These are phyloP conservation scores for Leishmania lainsoni DNA, from an alignment of 208 protist genomes.

Conservation along the genomic window DNA sequence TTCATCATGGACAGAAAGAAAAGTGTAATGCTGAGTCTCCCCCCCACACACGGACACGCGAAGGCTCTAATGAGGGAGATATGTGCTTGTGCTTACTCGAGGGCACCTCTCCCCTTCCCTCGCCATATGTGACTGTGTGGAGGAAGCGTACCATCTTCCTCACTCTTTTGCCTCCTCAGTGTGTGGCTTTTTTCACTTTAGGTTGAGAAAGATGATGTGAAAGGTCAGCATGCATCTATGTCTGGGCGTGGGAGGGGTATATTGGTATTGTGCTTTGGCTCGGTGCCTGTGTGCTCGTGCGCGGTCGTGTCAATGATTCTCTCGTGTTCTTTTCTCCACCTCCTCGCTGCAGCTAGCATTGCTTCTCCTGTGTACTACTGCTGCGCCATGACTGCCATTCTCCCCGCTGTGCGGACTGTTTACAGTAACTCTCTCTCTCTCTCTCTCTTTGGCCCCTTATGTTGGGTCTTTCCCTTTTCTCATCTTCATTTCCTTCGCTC, in stretches of 20 bases:
- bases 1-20: neutral
- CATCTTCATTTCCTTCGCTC: neutral
- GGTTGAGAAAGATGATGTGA: neutral
- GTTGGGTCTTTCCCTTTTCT: neutral
- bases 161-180: neutral
- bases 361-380: neutral
- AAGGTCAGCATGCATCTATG: neutral
- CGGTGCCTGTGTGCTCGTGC: neutral
- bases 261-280: neutral
- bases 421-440: neutral
- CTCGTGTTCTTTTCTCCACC: neutral
- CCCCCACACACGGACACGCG: neutral
- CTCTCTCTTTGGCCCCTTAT: neutral
- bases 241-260: too few relatives aligned
- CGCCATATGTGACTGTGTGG: neutral
- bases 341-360: neutral
- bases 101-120: neutral
- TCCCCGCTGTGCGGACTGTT: neutral
- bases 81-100: neutral
- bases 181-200: neutral
- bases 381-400: neutral
- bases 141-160: neutral
- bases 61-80: neutral
- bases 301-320: neutral
- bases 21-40: neutral